A percentile compares a stretch with the other conserved stretches of the same genome.
Conservation (phyloP, 148 eudicot species). For the Linanthus parryae region DNA sequence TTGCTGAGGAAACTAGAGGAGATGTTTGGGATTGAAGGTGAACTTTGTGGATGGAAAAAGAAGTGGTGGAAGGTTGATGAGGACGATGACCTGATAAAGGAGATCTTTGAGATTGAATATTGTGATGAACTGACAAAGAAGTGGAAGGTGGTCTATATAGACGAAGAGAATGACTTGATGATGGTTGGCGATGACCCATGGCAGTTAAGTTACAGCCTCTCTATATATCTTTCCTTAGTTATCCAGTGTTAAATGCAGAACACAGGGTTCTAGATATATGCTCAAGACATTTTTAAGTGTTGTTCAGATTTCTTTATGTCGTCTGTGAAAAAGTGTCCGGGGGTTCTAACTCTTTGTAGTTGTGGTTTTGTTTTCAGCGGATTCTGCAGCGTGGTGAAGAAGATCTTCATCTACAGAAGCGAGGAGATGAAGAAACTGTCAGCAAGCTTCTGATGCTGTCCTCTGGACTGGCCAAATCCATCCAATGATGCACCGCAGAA, state of each 20-base stretch:
- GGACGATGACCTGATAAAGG: too few relatives aligned
- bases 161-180: slow-evolving; percentile 91
- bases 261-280: neutral
- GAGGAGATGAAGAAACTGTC: slow-evolving; percentile 84
- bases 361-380: slow-evolving; percentile 34
- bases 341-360: neutral
- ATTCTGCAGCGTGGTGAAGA: slow-evolving; percentile 86
- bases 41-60: slow-evolving; percentile 54
- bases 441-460: too few relatives aligned
- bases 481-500: too few relatives aligned
- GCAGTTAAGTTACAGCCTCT: slow-evolving; percentile 56
- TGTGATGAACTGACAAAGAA: slow-evolving; percentile 57
- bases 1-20: slow-evolving; percentile 68
- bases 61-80: too few relatives aligned
- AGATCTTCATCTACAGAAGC: slow-evolving; percentile 65
- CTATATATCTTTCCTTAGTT: neutral
- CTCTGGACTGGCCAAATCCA: too few relatives aligned
- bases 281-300: neutral
- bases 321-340: neutral
- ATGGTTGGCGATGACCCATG: slow-evolving; percentile 99
- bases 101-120: too few relatives aligned
- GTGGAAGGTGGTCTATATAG: slow-evolving; percentile 93
- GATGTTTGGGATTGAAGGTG: slow-evolving; percentile 78
- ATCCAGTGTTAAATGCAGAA: neutral
- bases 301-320: neutral